Conservation (phyloP, 345 rosid species). For the Hirschfeldia incana region DNA sequence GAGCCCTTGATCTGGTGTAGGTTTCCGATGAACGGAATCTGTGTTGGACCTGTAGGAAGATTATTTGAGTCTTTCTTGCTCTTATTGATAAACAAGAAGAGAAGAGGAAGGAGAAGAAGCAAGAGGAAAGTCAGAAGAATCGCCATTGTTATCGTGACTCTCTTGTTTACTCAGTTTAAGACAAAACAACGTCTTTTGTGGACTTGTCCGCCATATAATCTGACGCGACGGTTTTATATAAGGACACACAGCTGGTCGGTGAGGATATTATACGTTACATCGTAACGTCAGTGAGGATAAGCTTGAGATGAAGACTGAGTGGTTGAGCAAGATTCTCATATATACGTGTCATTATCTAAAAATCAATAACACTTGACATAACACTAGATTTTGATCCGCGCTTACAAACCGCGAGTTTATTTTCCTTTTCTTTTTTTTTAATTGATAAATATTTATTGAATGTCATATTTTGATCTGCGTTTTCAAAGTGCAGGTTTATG, state of each 20-base stretch:
- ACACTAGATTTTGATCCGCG: too few relatives aligned
- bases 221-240: neutral
- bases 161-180: neutral
- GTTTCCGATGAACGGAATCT: neutral
- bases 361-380: neutral
- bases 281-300: neutral
- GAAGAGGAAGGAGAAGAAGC: neutral
- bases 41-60: neutral
- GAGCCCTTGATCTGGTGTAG: neutral
- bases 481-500: too few relatives aligned
- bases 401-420: too few relatives aligned
- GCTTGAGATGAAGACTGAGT: neutral
- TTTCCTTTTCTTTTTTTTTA: too few relatives aligned
- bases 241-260: neutral
- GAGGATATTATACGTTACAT: neutral
- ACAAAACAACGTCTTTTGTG: neutral
- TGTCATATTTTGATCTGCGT: too few relatives aligned
- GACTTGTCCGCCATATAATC: neutral
- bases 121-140: neutral
- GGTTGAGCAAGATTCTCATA: neutral
- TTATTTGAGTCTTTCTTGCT: neutral
- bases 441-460: too few relatives aligned
- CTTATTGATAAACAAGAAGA: neutral
- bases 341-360: neutral
- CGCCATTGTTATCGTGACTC: neutral